Percentiles rank a stretch among this genome's conserved stretches.
These are phyloP conservation scores for Suillus tomentosus DNA, from an alignment of 768 basidiomycete species.

Conservation along the genomic window DNA sequence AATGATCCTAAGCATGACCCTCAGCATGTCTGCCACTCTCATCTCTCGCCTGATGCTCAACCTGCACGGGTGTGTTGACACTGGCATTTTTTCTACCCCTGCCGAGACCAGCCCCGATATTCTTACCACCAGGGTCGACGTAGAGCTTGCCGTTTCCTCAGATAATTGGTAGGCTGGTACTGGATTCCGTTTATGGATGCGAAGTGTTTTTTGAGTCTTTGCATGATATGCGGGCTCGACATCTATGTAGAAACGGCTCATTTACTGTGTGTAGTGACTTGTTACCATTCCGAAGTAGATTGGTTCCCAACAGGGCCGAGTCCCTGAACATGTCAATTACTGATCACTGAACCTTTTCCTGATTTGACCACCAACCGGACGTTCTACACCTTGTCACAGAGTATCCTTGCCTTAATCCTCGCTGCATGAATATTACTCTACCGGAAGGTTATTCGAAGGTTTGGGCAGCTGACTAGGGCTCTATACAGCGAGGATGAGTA, in stretches of 20 bases:
- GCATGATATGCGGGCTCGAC: background rate
- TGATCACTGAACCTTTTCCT: background rate
- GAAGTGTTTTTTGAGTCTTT: background rate
- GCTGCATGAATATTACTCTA: too few relatives aligned
- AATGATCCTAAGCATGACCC: background rate
- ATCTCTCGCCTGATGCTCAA: slow-evolving; percentile 61
- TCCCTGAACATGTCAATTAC: too few relatives aligned
- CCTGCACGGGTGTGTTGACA: slow-evolving; percentile 42
- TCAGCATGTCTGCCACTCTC: slow-evolving; percentile 51
- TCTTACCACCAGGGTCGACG: background rate
- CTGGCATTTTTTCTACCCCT: slow-evolving; percentile 11
- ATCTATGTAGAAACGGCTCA: too few relatives aligned
- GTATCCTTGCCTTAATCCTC: too few relatives aligned
- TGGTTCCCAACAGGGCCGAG: too few relatives aligned
- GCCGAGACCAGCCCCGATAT: background rate
- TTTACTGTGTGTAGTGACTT: too few relatives aligned
- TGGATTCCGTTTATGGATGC: background rate
- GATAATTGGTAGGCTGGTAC: background rate
- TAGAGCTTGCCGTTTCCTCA: background rate
- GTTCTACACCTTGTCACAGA: too few relatives aligned
- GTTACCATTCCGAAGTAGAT: too few relatives aligned
- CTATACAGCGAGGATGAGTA: too few relatives aligned
- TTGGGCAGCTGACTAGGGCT: too few relatives aligned
- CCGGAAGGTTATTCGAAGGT: too few relatives aligned
- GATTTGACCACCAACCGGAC: background rate